phyloP scores from a whole-genome alignment of 305 asterid species.

The Petunia hybrid region DNA sequence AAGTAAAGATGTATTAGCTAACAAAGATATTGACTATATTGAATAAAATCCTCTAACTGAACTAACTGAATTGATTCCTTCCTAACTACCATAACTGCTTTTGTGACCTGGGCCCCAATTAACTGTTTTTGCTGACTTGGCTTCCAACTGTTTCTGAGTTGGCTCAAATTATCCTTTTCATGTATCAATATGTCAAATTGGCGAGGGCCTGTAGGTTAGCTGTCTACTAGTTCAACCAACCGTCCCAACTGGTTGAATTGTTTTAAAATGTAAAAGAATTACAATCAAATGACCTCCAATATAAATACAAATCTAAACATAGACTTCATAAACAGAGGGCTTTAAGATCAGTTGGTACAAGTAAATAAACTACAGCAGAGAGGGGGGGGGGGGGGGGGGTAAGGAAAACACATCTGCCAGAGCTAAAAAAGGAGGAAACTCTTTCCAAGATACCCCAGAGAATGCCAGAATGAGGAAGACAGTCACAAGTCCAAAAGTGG shows the following conservation, averaged over 20 bases:
- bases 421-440: neutral
- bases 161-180: too few relatives aligned
- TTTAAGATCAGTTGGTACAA: conserved; percentile 16
- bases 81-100: too few relatives aligned
- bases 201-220: neutral
- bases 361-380: neutral
- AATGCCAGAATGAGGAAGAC: neutral
- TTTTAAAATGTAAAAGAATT: conserved; percentile 16
- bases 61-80: too few relatives aligned
- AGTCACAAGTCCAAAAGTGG: conserved; percentile 20
- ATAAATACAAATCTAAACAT: neutral
- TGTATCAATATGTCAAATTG: too few relatives aligned
- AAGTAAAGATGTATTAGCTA: too few relatives aligned
- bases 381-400: neutral
- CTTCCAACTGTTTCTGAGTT: too few relatives aligned
- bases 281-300: conserved; percentile 8
- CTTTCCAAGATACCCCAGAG: neutral
- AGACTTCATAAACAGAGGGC: conserved; percentile 11
- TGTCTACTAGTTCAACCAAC: conserved; percentile 17
- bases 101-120: too few relatives aligned
- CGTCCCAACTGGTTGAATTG: neutral
- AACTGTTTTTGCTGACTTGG: too few relatives aligned
- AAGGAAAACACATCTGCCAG: conserved; percentile 22
- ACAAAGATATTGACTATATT: too few relatives aligned
- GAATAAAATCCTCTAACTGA: too few relatives aligned